A percentile compares a stretch with the other conserved stretches of the same genome.
phyloP scores from a whole-genome alignment of 139 green algal species.

The Chlorella vulgaris region DNA sequence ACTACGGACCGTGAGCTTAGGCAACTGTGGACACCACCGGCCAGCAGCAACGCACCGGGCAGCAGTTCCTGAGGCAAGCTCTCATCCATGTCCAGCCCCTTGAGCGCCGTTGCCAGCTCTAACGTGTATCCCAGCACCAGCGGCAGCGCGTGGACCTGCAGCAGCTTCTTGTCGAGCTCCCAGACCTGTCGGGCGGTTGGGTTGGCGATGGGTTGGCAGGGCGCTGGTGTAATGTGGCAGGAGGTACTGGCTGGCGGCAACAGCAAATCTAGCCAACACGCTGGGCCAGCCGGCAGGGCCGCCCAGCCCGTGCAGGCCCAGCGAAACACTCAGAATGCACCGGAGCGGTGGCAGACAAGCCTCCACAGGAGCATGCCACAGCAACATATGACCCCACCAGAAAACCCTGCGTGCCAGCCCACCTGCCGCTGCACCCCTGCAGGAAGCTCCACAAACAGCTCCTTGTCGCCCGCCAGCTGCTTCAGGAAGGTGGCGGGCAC shows the following conservation, averaged over 20 bases:
- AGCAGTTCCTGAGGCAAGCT: slow-evolving; percentile 42
- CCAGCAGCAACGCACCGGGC: not conserved
- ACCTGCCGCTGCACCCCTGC: slow-evolving; percentile 75
- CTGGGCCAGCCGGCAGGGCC: too few relatives aligned
- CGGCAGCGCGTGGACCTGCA: slow-evolving; percentile 74
- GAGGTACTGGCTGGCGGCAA: too few relatives aligned
- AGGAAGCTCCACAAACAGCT: slow-evolving; percentile 79
- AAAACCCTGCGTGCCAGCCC: not conserved
- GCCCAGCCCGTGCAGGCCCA: too few relatives aligned
- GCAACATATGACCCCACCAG: too few relatives aligned
- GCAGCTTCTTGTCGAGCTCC: slow-evolving; percentile 86
- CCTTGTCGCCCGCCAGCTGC: slow-evolving; percentile 76
- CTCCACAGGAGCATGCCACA: not conserved
- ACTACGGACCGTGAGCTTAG: too few relatives aligned
- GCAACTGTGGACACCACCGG: not conserved
- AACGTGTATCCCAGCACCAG: slow-evolving; percentile 75
- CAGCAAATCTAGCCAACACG: too few relatives aligned
- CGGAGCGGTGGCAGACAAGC: too few relatives aligned
- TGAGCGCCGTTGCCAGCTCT: slow-evolving; percentile 67
- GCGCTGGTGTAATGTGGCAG: not conserved
- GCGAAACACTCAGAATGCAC: too few relatives aligned
- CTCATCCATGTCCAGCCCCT: slow-evolving; percentile 73
- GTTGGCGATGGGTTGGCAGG: not conserved
- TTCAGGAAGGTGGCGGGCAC: slow-evolving; percentile 81
- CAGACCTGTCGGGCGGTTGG: slow-evolving; percentile 62